Evolutionary conservation across 495 filamentous ascomycete genomes (phyloP).

Genomic region (Annulohypoxylon nitens): DNA sequence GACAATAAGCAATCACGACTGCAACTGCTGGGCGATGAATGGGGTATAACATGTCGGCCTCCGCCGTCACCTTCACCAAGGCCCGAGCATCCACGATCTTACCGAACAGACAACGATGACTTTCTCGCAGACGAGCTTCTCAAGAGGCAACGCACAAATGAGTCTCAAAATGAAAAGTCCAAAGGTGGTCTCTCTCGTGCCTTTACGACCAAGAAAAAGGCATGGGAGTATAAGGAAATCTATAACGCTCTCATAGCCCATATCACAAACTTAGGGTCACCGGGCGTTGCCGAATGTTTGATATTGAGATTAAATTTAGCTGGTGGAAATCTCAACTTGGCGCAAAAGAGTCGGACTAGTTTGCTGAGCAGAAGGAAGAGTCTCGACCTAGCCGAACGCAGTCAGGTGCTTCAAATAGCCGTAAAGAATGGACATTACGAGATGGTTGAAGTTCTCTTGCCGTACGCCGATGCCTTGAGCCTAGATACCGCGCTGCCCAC

Average conservation of each 20-base stretch:
- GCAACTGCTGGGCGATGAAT: slow-evolving; percentile 54
- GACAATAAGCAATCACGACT: slow-evolving; percentile 52
- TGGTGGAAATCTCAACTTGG: slow-evolving; percentile 60
- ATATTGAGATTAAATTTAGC: slow-evolving; percentile 57
- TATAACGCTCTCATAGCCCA: slow-evolving; percentile 60
- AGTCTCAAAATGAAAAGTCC: slow-evolving; percentile 48
- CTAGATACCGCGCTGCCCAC: slow-evolving; percentile 57
- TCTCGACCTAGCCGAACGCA: slow-evolving; percentile 59
- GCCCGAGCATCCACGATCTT: slow-evolving; percentile 47
- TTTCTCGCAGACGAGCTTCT: slow-evolving; percentile 60
- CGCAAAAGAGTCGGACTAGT: slow-evolving; percentile 56
- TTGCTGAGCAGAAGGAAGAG: slow-evolving; percentile 59
- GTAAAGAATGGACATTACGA: slow-evolving; percentile 60
- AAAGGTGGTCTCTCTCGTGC: slow-evolving; percentile 58
- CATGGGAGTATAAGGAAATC: slow-evolving; percentile 62
- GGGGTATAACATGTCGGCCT: slow-evolving; percentile 50
- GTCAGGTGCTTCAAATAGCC: slow-evolving; percentile 59
- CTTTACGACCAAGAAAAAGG: slow-evolving; percentile 60
- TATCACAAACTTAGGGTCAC: slow-evolving; percentile 56
- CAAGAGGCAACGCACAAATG: slow-evolving; percentile 54
- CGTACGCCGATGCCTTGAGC: slow-evolving; percentile 56
- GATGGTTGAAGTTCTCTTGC: slow-evolving; percentile 62
- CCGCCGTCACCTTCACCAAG: slow-evolving; percentile 38
- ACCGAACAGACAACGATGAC: slow-evolving; percentile 57
- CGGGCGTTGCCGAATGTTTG: slow-evolving; percentile 62